Evolutionary conservation across 192 early-diverging fungal species (phyloP).

Genomic region (Podila minutissima): DNA sequence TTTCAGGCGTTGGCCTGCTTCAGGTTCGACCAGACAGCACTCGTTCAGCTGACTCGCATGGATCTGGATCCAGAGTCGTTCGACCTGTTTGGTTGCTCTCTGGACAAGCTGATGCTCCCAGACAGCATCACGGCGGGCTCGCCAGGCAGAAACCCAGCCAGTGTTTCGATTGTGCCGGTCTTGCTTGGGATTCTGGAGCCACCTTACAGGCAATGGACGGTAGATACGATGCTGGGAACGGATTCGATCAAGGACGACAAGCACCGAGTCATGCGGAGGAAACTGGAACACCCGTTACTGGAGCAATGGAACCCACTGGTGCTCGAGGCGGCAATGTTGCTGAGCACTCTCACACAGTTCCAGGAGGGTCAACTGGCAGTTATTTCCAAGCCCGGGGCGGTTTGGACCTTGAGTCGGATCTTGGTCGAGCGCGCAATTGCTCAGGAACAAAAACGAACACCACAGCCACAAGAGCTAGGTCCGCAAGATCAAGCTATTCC

Average conservation of each 20-base stretch:
- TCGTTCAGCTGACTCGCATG: constrained; percentile 23
- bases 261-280: background rate
- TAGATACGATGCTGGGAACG: constrained; percentile 15
- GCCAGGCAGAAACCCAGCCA: background rate
- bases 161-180: constrained; percentile 24
- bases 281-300: constrained; percentile 17
- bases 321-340: constrained; percentile 11
- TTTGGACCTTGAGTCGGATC: constrained; percentile 38
- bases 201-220: constrained; percentile 15
- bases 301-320: constrained; percentile 10
- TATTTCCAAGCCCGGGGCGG: constrained; percentile 25
- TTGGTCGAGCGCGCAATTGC: constrained; percentile 44
- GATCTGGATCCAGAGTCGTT: background rate
- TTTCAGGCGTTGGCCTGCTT: constrained; percentile 18
- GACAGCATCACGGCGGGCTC: background rate
- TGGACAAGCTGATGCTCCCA: constrained; percentile 11
- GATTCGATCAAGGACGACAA: background rate
- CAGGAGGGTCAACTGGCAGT: constrained; percentile 22
- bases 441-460: background rate
- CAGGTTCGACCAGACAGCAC: constrained; percentile 19
- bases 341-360: constrained; percentile 15
- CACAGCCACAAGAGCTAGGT: background rate
- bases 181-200: constrained; percentile 21
- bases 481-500: background rate
- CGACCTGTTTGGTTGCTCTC: background rate